These are phyloP conservation scores for Cairneyella variabilis DNA, from an alignment of 495 filamentous ascomycete species.

Conservation along the genomic window DNA sequence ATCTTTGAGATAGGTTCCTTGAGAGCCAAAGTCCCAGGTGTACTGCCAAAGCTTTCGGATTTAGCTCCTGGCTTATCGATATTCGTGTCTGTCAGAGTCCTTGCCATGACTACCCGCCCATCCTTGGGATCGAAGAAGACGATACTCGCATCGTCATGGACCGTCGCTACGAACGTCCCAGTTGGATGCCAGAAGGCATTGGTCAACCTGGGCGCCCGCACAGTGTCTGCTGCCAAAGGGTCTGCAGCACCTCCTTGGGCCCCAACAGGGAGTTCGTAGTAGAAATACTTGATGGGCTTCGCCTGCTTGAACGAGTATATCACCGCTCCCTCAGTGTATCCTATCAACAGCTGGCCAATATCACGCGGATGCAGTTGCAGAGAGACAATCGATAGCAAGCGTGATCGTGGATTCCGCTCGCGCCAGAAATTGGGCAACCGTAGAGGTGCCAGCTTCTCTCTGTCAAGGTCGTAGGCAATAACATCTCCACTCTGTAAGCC, in stretches of 20 bases:
- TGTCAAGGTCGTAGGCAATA: slow-evolving; percentile 84
- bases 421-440: slow-evolving; percentile 82
- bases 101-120: slow-evolving; percentile 76
- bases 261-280: slow-evolving; percentile 76
- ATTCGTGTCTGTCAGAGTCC: slow-evolving; percentile 69
- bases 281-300: slow-evolving; percentile 67
- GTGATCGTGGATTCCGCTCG: slow-evolving; percentile 46
- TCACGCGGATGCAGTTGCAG: slow-evolving; percentile 85
- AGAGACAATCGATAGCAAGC: slow-evolving; percentile 51
- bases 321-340: slow-evolving; percentile 80
- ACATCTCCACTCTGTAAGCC: slow-evolving; percentile 76
- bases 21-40: slow-evolving; percentile 43
- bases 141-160: slow-evolving; percentile 83
- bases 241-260: slow-evolving; percentile 74
- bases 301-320: slow-evolving; percentile 93
- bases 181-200: slow-evolving; percentile 93
- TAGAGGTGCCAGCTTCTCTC: slow-evolving; percentile 69
- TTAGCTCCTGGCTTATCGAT: slow-evolving; percentile 53
- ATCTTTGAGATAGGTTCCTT: slow-evolving; percentile 72
- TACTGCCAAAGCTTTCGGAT: slow-evolving; percentile 24
- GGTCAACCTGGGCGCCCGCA: slow-evolving; percentile 65
- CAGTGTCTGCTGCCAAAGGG: slow-evolving; percentile 41
- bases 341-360: slow-evolving; percentile 86
- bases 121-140: slow-evolving; percentile 96
- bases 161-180: slow-evolving; percentile 82